phyloP scores from a whole-genome alignment of 805 yeast genomes.

The Metschnikowia aberdeeniae region DNA sequence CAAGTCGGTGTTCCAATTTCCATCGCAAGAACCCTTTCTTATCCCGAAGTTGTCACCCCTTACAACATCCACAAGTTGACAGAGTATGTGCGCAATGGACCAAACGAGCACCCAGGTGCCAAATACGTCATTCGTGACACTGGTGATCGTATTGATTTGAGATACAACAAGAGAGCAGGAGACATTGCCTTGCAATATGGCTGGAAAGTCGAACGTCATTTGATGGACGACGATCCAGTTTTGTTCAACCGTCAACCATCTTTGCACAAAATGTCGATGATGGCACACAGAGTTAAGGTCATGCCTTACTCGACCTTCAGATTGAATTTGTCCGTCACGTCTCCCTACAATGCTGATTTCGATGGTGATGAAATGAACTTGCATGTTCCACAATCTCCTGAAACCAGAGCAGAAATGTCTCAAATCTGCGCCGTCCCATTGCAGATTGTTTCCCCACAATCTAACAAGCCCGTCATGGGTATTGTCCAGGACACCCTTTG shows the following conservation, averaged over 20 bases:
- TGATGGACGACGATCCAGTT: conserved; percentile 97
- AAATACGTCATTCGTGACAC: conserved; percentile 96
- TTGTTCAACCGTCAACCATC: conserved; percentile 99
- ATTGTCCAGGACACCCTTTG: conserved; percentile 98
- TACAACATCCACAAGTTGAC: conserved; percentile 92
- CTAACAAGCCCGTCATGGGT: conserved; percentile 99
- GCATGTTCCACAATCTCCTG: conserved; percentile 98
- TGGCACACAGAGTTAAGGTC: conserved; percentile 97
- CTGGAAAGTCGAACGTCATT: conserved; percentile 98
- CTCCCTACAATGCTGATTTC: conserved; percentile 99
- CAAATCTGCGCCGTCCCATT: conserved; percentile 96
- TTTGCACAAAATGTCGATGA: conserved; percentile 98
- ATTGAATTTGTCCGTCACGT: conserved; percentile 91
- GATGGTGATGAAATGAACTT: conserved; percentile 99
- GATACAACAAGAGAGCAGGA: conserved; percentile 97
- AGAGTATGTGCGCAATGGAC: conserved; percentile 93
- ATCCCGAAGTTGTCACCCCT: conserved; percentile 97
- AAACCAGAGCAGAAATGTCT: conserved; percentile 92
- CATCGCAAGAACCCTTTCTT: conserved; percentile 90
- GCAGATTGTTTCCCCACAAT: conserved; percentile 97
- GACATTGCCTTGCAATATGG: conserved; percentile 97
- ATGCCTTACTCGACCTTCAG: conserved; percentile 99
- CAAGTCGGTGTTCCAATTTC: conserved; percentile 99
- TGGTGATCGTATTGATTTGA: conserved; percentile 96
- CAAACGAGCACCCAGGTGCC: conserved; percentile 99